Evolutionary conservation across 2,329 filamentous ascomycete genomes (phyloP), one percentile per base, ranked within the genome.

Genomic region (Aspergillus oerlinghausenensis): DNA sequence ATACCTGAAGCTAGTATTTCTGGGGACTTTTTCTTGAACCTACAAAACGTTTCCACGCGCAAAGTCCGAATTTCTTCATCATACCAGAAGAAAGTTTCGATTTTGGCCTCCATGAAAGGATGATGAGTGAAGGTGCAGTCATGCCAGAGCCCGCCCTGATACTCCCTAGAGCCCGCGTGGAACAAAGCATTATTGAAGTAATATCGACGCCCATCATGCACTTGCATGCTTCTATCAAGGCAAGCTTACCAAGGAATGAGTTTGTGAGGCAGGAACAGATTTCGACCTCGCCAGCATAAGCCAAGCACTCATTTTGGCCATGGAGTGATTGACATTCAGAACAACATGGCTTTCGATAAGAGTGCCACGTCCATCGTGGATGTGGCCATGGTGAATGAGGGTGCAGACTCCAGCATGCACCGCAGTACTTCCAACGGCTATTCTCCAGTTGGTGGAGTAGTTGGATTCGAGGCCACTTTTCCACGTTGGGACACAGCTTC

Each of bases 381-480:
- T 49, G 9, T 26, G 19, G 40, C 38, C 56, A 52, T 38, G 49
- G 25, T 25, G 56, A 58, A 17, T 42, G 49, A 40, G 25, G 47
- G 35, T 60, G 58, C 28, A 60, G 56, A 43, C 42, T 50, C 49
- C 25, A 48, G 38, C 56, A 60, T 40, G 49, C 25, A 35, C 50
- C 23, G 43, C 58, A 60, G 53, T 54, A 58, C 38, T 49, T 55
- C 56, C 56, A 60, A 28, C 51, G 54, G 19, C 49, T 50, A 43
- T 54, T 51, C 54, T 60, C 52, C 7, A 60, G 54, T n/a, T 48
- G 53, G 51, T 14, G 25, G 28, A 60, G 56, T 49, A 60, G 21
- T 19, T 55, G 26, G 17, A 21, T 43, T 21, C n/a, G 17, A 9
- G n/a, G 40, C 19, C n/a, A n/a, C 10, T 43, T 43, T 43, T 2